Base-by-base conservation (phyloP, 2,329 filamentous ascomycete genomes). In the Beauveria sp. region DNA sequence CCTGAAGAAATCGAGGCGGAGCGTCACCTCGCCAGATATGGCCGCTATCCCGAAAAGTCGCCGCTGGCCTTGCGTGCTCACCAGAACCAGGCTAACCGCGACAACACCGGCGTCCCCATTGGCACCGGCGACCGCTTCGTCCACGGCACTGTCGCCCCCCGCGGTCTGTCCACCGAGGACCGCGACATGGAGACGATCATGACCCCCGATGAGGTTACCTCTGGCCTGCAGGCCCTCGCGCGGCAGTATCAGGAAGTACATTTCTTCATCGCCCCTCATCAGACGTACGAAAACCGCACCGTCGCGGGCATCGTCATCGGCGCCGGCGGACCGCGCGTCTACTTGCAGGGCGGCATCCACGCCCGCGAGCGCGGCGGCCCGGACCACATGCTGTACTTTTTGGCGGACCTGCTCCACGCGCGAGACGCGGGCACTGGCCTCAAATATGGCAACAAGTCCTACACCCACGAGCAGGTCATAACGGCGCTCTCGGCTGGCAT, bases 331-430 rank as follows among this genome's bases (percentile, higher is more conserved):
- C 79, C 80, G 66, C 75, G 78, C 42, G 76, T 83, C 30, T 82
- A 81, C 67, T 71, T 86, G 61, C 79, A 79, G 62, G 78, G 78
- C 47, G 81, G 75, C 28, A 78, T 85, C 52, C 83, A 86, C 66
- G 80, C 83, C 9, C 80, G 83, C 26, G 83, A 86, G 70, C 79
- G 83, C 10, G 83, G 82, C 28, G 80, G 78, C 0, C 77, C 82
- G 0, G 83, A 86, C 67, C 75, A 80, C 62, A 72, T 85, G 16
- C 70, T 86, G 49, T 84, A 84, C 74, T 85, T 83, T 71, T 73
- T 85, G 34, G 73, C 81, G 0, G 83, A 86, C 67, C 74, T 86
- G 4, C 75, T 86, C 3, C 76, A 77, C 52, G 83, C 83, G 20
- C 75, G 79, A 65, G 76, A 78, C 66, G 71, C 76, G 40, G 74